Conservation (phyloP, 306 rosid species). For the Casuarina glauca region DNA sequence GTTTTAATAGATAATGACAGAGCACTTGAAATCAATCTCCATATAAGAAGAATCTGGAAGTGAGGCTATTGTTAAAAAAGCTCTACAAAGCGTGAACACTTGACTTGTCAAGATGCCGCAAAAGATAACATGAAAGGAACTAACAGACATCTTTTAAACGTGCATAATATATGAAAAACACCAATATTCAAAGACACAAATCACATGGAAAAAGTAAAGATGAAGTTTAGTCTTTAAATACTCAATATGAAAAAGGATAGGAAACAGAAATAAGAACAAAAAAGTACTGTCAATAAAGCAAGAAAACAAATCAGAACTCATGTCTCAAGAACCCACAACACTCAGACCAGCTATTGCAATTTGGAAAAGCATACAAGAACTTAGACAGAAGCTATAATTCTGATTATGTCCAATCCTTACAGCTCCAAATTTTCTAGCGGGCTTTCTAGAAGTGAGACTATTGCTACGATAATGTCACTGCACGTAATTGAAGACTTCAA, state of each 20-base stretch:
- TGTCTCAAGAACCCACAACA: not conserved
- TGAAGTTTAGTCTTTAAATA: not conserved
- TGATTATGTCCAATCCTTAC: constrained; percentile 38
- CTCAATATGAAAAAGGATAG: not conserved
- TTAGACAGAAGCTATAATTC: not conserved
- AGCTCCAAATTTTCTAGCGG: constrained; percentile 87
- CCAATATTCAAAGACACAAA: not conserved
- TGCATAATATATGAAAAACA: not conserved
- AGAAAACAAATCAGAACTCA: not conserved
- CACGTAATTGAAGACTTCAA: constrained; percentile 68
- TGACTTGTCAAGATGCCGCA: not conserved
- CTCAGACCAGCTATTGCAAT: not conserved
- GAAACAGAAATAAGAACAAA: too few species aligned
- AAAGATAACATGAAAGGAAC: not conserved
- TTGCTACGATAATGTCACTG: constrained; percentile 58
- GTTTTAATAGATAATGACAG: not conserved
- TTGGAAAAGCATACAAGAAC: not conserved
- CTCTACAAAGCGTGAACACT: not conserved
- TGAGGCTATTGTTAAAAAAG: not conserved
- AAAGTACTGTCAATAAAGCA: not conserved
- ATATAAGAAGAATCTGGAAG: not conserved
- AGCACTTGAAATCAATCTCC: not conserved
- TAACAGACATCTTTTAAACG: not conserved
- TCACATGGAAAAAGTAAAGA: not conserved
- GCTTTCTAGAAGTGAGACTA: constrained; percentile 68